phyloP scores from a whole-genome alignment of 163 green algal species.

The Smithsoniella earleae region DNA sequence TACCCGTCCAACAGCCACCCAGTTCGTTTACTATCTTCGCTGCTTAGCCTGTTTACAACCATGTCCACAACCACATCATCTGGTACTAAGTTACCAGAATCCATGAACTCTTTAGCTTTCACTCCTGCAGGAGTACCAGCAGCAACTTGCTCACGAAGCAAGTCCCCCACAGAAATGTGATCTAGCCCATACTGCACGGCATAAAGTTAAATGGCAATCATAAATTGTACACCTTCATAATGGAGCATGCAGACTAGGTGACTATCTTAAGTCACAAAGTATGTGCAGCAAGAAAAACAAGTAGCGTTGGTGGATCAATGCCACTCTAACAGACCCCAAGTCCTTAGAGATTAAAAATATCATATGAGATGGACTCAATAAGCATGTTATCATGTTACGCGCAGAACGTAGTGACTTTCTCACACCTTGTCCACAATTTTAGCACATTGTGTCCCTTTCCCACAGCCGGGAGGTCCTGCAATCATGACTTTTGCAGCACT shows the following conservation, averaged over 20 bases:
- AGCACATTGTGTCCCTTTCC: constrained; percentile 97
- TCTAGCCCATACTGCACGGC: constrained; percentile 75
- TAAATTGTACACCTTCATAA: too few species aligned
- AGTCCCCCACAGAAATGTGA: constrained; percentile 94
- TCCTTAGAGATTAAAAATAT: too few species aligned
- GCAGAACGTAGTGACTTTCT: too few species aligned
- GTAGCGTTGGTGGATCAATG: too few species aligned
- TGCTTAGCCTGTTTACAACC: constrained; percentile 27
- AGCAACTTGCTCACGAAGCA: constrained; percentile 89
- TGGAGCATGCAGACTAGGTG: too few species aligned
- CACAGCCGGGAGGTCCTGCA: constrained; percentile 83
- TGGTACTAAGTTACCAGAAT: constrained; percentile 82
- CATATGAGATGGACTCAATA: too few species aligned
- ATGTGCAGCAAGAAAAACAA: too few species aligned
- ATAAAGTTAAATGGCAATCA: background rate
- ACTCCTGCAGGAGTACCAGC: constrained; percentile 69
- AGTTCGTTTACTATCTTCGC: constrained; percentile 67
- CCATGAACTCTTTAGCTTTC: constrained; percentile 88
- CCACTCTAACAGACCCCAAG: too few species aligned
- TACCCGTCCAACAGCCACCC: constrained; percentile 98
- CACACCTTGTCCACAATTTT: constrained; percentile 89
- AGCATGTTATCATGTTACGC: too few species aligned
- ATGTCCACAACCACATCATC: constrained; percentile 73
- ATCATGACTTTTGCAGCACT: constrained; percentile 77
- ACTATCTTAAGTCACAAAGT: too few species aligned